These are phyloP conservation scores for Aspergillus asperescens DNA, from an alignment of 495 filamentous ascomycete species.

Conservation along the genomic window DNA sequence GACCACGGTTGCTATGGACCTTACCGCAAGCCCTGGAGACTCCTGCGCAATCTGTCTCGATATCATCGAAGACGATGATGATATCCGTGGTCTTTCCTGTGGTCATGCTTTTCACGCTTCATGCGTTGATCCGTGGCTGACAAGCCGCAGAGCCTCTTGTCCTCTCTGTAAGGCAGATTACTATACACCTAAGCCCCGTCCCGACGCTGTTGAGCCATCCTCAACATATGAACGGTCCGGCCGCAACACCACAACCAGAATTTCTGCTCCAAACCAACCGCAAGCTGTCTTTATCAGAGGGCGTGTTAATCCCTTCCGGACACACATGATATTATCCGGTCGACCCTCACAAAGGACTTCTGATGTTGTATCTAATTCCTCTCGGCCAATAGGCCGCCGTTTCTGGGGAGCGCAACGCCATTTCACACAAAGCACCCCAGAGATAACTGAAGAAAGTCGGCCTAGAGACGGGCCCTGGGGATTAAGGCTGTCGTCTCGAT, in stretches of 20 bases:
- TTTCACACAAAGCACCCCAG: not conserved
- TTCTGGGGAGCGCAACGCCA: constrained; percentile 5
- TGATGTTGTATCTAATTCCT: not conserved
- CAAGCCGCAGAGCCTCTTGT: constrained; percentile 87
- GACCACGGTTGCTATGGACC: constrained; percentile 72
- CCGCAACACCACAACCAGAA: constrained; percentile 20
- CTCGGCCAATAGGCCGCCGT: not conserved
- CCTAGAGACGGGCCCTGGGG: not conserved
- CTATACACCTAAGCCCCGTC: constrained; percentile 80
- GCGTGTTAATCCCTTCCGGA: constrained; percentile 17
- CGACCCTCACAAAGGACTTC: not conserved
- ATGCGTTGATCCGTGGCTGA: constrained; percentile 96
- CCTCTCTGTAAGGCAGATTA: constrained; percentile 86
- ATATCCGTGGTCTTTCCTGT: constrained; percentile 88
- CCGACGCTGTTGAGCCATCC: constrained; percentile 17
- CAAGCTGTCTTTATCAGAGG: constrained; percentile 24
- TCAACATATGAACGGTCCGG: constrained; percentile 26
- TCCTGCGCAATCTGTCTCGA: constrained; percentile 97
- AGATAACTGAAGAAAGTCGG: not conserved
- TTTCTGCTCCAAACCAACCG: constrained; percentile 15
- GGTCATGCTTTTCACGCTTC: constrained; percentile 96
- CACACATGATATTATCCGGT: not conserved
- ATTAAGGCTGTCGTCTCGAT: not conserved
- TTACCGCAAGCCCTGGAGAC: constrained; percentile 83
- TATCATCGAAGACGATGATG: constrained; percentile 87